A percentile compares a stretch with the other conserved stretches of the same genome.
phyloP scores from a whole-genome alignment of 2,329 filamentous ascomycete species.

The Paecilomyces dactylethromorphus region DNA sequence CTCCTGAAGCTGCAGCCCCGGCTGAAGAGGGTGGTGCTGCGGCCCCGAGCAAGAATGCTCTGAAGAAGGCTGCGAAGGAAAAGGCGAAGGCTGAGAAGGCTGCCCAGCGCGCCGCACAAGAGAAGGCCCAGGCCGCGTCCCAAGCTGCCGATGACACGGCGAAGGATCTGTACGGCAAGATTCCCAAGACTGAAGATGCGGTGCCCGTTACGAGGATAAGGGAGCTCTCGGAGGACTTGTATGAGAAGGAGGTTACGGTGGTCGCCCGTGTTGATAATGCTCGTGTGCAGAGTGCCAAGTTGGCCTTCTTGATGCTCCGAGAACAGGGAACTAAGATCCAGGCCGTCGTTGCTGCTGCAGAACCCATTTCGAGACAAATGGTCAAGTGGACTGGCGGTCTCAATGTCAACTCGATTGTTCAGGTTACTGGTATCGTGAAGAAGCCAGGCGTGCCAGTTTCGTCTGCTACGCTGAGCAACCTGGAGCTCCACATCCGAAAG shows the following conservation, averaged over 20 bases:
- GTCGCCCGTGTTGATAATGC: slow-evolving; percentile 81
- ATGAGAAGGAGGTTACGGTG: slow-evolving; percentile 67
- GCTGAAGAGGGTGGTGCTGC: slow-evolving; percentile 35
- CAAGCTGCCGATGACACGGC: slow-evolving; percentile 53
- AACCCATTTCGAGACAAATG: slow-evolving; percentile 72
- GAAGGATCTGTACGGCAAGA: slow-evolving; percentile 73
- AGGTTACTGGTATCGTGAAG: slow-evolving; percentile 72
- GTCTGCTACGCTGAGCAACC: slow-evolving; percentile 70
- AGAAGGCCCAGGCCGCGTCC: slow-evolving; percentile 61
- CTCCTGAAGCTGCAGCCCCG: slow-evolving; percentile 17
- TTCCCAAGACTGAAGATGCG: slow-evolving; percentile 53
- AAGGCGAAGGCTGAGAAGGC: slow-evolving; percentile 84
- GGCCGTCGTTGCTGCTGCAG: slow-evolving; percentile 63
- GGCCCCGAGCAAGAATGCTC: slow-evolving; percentile 65
- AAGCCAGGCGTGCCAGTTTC: slow-evolving; percentile 82
- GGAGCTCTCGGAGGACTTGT: slow-evolving; percentile 50
- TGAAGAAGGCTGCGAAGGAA: slow-evolving; percentile 84
- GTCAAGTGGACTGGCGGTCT: slow-evolving; percentile 80
- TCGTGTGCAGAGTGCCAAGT: slow-evolving; percentile 81
- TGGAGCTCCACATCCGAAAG: slow-evolving; percentile 84
- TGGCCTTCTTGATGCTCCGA: slow-evolving; percentile 81
- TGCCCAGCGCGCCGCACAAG: slow-evolving; percentile 62
- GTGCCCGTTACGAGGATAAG: slow-evolving; percentile 55
- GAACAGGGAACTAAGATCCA: slow-evolving; percentile 75
- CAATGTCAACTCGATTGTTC: slow-evolving; percentile 73